Base-by-base conservation (phyloP, 163 green algal species). In the Prototheca wickerhamii region DNA sequence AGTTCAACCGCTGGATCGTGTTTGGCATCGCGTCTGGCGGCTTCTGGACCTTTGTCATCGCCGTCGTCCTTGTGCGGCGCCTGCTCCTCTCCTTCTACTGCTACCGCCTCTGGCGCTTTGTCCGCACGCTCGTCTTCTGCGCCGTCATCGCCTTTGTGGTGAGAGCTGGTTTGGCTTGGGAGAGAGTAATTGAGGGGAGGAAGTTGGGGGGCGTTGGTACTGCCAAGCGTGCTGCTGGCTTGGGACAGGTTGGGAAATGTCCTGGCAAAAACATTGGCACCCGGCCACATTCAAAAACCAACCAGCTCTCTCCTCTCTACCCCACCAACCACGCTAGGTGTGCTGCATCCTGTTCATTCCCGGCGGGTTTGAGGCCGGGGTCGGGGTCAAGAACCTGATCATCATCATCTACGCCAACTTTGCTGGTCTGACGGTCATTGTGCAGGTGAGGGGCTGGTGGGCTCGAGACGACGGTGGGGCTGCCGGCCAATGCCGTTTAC, bases 401-500 rank as follows among this genome's bases (percentile, higher is more conserved):
- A 64, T 86, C 56, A 78, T 87, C 55, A 28, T 82, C 8, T 86
- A 82, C 53, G 76, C 76, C 58, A 86, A 87, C 58, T 63, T 81
- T n/a, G 55, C 65, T 6, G 26, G 76, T 7, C 57, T 67, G 4
- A 55, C 49, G 4, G 61, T 82, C 35, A 15, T 64, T 3, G 65
- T 60, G 6, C 64, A 72, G 60, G 68, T 65, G 34, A 6, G 59
- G 2, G 29, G 23, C 1, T 17, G 3, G 6, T 57, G 0, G 33
- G 23, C 33, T 7, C 21, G 56, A 8, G n/a, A 23, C 8, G 33
- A 21, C 20, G 30, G 8, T 23, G 31, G 17, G 31, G 4, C 31
- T 44, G 7, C 33, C 21, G n/a, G 17, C 46, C n/a, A n/a, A n/a
- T n/a, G n/a, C n/a, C n/a, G n/a, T n/a, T n/a, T n/a, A n/a, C n/a